phyloP scores from a whole-genome alignment of 148 eudicot genomes.

The Chenopodium suecicum region DNA sequence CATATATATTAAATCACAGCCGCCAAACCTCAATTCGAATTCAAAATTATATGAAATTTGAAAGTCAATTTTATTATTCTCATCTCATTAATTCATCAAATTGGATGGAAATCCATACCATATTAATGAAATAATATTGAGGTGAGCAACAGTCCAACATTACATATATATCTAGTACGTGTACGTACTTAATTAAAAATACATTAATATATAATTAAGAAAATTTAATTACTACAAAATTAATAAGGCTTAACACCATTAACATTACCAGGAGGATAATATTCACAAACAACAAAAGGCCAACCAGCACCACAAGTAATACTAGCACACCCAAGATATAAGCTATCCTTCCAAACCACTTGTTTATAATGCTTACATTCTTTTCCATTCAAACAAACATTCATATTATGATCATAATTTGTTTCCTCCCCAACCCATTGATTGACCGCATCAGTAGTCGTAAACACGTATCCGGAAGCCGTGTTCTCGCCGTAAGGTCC shows the following conservation, averaged over 20 bases:
- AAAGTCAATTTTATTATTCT: too few relatives aligned
- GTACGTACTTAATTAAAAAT: too few relatives aligned
- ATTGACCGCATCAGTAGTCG: constrained; percentile 10
- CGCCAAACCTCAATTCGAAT: too few relatives aligned
- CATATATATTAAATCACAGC: too few relatives aligned
- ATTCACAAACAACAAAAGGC: constrained; percentile 37
- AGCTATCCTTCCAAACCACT: constrained; percentile 27
- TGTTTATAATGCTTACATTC: constrained; percentile 35
- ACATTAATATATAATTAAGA: too few relatives aligned
- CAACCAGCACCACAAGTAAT: constrained; percentile 28
- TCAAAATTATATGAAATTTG: too few relatives aligned
- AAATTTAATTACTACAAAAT: too few relatives aligned
- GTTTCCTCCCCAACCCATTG: constrained; percentile 26
- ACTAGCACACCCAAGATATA: constrained; percentile 25
- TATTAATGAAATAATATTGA: too few relatives aligned
- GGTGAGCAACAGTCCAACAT: too few relatives aligned
- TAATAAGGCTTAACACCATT: constrained; percentile 26
- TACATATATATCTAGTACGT: too few relatives aligned
- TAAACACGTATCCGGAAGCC: constrained; percentile 19
- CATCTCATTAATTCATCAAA: background rate
- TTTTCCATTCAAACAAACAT: constrained; percentile 21
- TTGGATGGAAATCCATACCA: too few relatives aligned
- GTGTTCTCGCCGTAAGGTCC: constrained; percentile 40
- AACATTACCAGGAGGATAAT: constrained; percentile 30
- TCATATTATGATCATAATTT: constrained; percentile 26